These are phyloP conservation scores for Platanthera zijinensis DNA, from an alignment of 106 monocot genomes.

Conservation along the genomic window DNA sequence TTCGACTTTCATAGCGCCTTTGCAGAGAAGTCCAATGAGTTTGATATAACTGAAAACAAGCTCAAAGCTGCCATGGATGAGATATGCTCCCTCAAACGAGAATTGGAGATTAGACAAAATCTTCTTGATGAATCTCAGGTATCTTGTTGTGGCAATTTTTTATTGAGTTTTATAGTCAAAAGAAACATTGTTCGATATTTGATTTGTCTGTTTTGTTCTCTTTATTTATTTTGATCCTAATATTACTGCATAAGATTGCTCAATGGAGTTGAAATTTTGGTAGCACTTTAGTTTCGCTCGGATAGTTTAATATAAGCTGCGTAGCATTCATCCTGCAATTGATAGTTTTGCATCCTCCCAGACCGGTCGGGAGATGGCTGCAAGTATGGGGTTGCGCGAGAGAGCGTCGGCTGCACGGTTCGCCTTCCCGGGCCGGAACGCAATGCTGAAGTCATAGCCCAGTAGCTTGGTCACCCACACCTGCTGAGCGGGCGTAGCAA, in stretches of 20 bases:
- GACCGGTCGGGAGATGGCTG: no score
- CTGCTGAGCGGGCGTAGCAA: no score
- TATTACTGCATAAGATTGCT: neutral
- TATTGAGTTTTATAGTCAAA: neutral
- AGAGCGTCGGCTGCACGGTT: no score
- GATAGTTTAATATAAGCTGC: no score
- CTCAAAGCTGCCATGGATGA: conserved; percentile 59
- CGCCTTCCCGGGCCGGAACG: no score
- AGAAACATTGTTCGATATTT: neutral
- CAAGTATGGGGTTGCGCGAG: no score
- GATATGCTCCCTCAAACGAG: conserved; percentile 47
- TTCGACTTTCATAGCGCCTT: conserved; percentile 47
- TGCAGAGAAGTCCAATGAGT: conserved; percentile 55
- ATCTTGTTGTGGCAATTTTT: neutral
- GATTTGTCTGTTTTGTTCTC: neutral
- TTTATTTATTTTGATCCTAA: neutral
- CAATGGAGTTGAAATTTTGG: neutral
- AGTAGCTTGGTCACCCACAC: no score
- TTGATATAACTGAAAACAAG: conserved; percentile 46
- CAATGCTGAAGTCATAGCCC: no score
- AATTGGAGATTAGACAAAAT: conserved; percentile 61
- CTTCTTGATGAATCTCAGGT: conserved; percentile 99
- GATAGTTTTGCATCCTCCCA: neutral
- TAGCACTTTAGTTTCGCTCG: neutral
- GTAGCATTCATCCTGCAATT: neutral